Base-by-base conservation (phyloP, 2,329 filamentous ascomycete species). In the Aspergillus aculeatinus region DNA sequence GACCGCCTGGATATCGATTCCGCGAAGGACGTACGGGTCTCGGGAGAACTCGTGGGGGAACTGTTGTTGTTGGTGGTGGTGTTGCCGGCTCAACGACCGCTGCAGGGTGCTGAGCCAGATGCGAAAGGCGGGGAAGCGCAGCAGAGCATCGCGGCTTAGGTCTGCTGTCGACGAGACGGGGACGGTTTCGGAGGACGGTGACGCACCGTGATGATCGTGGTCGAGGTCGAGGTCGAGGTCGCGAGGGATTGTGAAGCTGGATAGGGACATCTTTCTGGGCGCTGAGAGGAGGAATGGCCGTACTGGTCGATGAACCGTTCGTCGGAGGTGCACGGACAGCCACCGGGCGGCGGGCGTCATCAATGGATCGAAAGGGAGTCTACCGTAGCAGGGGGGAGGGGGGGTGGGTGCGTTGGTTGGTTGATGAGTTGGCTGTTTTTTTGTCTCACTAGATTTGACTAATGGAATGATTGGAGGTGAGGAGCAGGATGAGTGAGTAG, bases 81-180 rank as follows among this genome's bases (percentile, higher is more conserved):
- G 62, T 68, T 87, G 84, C 2, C 77, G 74, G 0, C 74, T 68
- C 4, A 86, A 72, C 0, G 82, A 83, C 25, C 76, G 73, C 42
- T 81, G 76, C 1, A 86, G 69, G 0, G 80, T 83, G 2, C 72
- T 70, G 4, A 83, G 74, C 85, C 85, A 87, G 48, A 77, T 78
- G 48, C 81, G 80, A 68, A 86, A 84, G 0, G 84, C 81, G 4
- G 80, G 80, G 57, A 85, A 86, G 1, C 73, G 72, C 19, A 80
- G 72, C 3, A 85, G 70, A 54, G 81, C 76, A 12, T 80, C 73
- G 62, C 77, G 63, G 2, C 73, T 73, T 14, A 85, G 71, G 53
- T 79, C 77, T 12, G 73, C 56, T 2, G 77, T 77, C 5, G 81
- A 74, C 21, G 74, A 75, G 48, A 85, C 74, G 2, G 72, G 63